These are phyloP conservation scores for Penicillium sp. DNA, from an alignment of 2,329 filamentous ascomycete species.

Conservation along the genomic window DNA sequence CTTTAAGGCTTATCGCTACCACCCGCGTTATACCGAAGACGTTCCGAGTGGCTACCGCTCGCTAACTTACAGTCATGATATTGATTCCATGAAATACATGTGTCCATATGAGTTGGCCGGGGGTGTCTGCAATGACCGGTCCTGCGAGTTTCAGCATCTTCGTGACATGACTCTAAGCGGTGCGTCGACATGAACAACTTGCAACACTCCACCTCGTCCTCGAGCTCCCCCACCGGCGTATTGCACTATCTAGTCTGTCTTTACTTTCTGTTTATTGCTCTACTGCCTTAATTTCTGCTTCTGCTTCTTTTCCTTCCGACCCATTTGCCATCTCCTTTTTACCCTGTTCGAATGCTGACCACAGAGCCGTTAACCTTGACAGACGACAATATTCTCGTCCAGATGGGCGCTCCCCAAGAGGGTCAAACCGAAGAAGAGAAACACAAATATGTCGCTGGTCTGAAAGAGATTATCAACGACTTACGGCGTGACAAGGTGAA, in stretches of 20 bases:
- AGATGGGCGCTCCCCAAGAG: conserved; percentile 48
- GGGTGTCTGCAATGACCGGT: conserved; percentile 68
- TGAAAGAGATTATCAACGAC: conserved; percentile 49
- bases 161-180: conserved; percentile 67
- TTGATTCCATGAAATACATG: conserved; percentile 69
- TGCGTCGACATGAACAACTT: conserved; percentile 55
- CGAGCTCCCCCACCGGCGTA: conserved; percentile 20
- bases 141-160: conserved; percentile 81
- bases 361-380: conserved; percentile 36
- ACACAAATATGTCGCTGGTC: conserved; percentile 43
- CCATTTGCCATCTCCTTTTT: conserved; percentile 20
- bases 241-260: conserved; percentile 5
- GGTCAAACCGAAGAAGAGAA: conserved; percentile 45
- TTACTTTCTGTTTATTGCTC: conserved; percentile 8
- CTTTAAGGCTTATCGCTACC: conserved; percentile 88
- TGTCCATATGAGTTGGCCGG: conserved; percentile 74
- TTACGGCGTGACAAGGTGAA: conserved; percentile 50
- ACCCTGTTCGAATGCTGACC: conserved; percentile 38
- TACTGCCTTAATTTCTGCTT: conserved; percentile 8
- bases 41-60: conserved; percentile 79
- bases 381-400: conserved; percentile 52
- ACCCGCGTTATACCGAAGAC: conserved; percentile 68
- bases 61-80: conserved; percentile 88
- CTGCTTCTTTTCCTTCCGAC: not conserved
- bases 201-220: conserved; percentile 20